Base-by-base conservation (phyloP, 1,284 basidiomycete genomes). In the Fomitopsis pinicola region DNA sequence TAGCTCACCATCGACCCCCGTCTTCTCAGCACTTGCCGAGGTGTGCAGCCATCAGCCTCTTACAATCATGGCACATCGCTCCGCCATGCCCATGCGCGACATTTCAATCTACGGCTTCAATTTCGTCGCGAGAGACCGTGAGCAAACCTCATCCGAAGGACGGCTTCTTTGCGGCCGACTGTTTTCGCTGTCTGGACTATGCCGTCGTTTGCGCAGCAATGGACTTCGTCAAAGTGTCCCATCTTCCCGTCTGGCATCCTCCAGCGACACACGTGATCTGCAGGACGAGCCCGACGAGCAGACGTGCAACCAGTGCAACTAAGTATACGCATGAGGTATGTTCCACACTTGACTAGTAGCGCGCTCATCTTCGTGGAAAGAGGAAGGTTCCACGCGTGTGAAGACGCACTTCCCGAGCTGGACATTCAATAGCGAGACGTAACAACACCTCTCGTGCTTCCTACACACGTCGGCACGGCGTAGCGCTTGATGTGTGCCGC, bases 401-500 rank as follows among this genome's bases (percentile, higher is more conserved):
- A 76, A 75, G 64, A 79, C 77, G n/a, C 80, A 81, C 67, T 83
- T 82, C 68, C 80, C 80, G 5, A 64, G 71, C 14, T 82, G 81
- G 77, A 68, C 73, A 36, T 81, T 78, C 68, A 76, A 80, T 66
- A 66, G 71, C 57, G 78, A 83, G 74, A 83, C 83, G 17, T 84
- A 82, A 70, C 22, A 22, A 2, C 83, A 80, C 65, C 73, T 83
- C 48, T 73, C 81, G 33, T 82, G 80, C 62, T 74, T 85, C 28
- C 70, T 85, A 58, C 83, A 85, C 65, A 86, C 68, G 83, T 85
- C 61, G 82, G 84, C 44, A 80, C 80, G 3, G 80, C 82, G 8
- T 77, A 82, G 55, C 72, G 72, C 48, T 81, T 80, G 2, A 26
- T 7, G 28, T 3, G 7, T 4, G 14, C n/a, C n/a, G 38, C 38